These are phyloP conservation scores for Ophiocordyceps camponoti-leonardi DNA, from an alignment of 2,329 filamentous ascomycete species.

Conservation along the genomic window DNA sequence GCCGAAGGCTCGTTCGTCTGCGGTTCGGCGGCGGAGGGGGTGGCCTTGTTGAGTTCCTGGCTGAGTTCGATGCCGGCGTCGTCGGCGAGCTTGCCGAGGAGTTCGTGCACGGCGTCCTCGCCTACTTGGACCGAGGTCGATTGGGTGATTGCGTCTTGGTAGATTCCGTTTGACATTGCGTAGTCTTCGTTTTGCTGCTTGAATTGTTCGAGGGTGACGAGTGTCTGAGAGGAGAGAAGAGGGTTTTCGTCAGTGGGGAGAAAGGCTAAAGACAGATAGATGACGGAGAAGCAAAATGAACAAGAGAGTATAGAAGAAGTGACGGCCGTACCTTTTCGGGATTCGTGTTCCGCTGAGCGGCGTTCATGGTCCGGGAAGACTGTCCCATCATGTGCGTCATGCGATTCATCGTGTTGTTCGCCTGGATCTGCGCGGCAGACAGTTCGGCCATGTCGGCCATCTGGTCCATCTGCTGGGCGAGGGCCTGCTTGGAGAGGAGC, in stretches of 20 bases:
- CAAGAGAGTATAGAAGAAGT: neutral
- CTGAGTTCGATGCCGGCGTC: conserved; percentile 73
- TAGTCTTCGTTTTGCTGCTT: conserved; percentile 46
- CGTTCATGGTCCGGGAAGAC: conserved; percentile 39
- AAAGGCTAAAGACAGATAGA: neutral
- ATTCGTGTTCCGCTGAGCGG: conserved; percentile 40
- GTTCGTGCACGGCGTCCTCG: conserved; percentile 71
- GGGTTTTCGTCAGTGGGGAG: neutral
- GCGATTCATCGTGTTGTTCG: conserved; percentile 47
- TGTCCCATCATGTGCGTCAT: conserved; percentile 48
- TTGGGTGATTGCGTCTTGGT: conserved; percentile 69
- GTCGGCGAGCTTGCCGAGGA: conserved; percentile 74
- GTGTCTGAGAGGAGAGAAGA: conserved; percentile 27
- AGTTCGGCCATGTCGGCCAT: conserved; percentile 48
- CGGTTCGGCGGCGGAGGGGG: conserved; percentile 40
- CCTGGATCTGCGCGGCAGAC: conserved; percentile 42
- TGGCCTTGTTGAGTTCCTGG: conserved; percentile 49
- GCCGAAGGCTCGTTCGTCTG: conserved; percentile 50
- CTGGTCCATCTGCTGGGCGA: conserved; percentile 46
- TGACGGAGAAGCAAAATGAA: too few relatives aligned
- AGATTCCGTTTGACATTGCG: conserved; percentile 53
- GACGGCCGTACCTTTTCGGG: conserved; percentile 29
- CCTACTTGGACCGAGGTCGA: conserved; percentile 57
- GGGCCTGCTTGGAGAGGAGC: conserved; percentile 42
- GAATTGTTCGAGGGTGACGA: conserved; percentile 43